Evolutionary conservation across 495 filamentous ascomycete species (phyloP).

Genomic region (Annulohypoxylon bovei): DNA sequence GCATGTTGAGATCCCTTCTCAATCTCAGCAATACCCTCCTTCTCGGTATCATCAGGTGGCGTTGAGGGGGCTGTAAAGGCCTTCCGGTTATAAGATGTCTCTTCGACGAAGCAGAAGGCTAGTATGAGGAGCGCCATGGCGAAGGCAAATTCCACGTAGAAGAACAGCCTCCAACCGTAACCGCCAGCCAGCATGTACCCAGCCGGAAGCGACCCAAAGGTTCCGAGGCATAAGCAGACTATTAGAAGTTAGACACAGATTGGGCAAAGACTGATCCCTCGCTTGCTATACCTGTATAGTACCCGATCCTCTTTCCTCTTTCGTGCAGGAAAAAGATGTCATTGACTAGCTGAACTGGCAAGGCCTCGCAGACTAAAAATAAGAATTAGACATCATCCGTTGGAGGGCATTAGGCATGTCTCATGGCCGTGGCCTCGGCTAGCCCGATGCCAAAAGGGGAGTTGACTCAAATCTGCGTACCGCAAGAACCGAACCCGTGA

Average conservation of each 20-base stretch:
- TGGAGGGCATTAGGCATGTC: background rate
- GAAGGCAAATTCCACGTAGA: constrained; percentile 72
- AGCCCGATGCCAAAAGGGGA: background rate
- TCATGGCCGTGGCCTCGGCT: background rate
- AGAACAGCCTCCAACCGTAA: constrained; percentile 70
- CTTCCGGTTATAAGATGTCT: constrained; percentile 65
- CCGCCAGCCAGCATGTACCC: constrained; percentile 72
- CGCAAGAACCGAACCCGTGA: constrained; percentile 62
- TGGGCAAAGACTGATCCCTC: background rate
- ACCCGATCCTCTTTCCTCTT: constrained; percentile 65
- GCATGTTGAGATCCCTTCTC: constrained; percentile 21
- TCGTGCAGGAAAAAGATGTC: constrained; percentile 75
- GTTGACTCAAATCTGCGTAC: constrained; percentile 20
- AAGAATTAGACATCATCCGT: background rate
- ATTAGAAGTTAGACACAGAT: constrained; percentile 15
- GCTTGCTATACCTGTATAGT: constrained; percentile 61
- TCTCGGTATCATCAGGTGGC: constrained; percentile 38
- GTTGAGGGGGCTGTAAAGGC: constrained; percentile 22
- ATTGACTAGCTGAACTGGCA: constrained; percentile 72
- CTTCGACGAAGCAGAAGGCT: constrained; percentile 70
- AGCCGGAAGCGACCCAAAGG: constrained; percentile 67
- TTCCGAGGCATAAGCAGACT: constrained; percentile 69
- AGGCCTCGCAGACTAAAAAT: constrained; percentile 65
- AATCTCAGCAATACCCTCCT: constrained; percentile 28
- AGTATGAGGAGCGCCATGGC: constrained; percentile 63